Evolutionary conservation across 257 asterid genomes (phyloP).

Genomic region (Cynanchum wilfordii): DNA sequence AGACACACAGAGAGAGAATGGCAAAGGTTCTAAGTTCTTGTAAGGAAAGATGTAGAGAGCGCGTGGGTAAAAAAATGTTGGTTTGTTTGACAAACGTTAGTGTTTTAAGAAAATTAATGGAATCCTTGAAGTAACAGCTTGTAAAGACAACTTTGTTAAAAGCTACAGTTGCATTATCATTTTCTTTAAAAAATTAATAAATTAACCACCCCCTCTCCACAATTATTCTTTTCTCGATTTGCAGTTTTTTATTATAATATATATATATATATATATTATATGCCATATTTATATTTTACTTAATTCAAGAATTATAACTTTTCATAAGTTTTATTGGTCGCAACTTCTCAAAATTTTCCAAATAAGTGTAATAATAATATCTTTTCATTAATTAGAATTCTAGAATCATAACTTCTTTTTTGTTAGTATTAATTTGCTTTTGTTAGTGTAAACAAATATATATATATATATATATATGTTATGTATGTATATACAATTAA

Average conservation of each 20-base stretch:
- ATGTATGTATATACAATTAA: too few species aligned
- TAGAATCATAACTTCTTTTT: too few species aligned
- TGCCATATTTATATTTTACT: too few species aligned
- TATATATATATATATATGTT: too few species aligned
- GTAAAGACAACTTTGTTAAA: conserved; percentile 11
- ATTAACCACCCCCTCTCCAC: background rate
- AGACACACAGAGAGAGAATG: too few species aligned
- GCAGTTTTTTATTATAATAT: too few species aligned
- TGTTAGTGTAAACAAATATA: background rate
- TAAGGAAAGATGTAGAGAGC: conserved; percentile 5
- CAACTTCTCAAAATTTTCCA: background rate
- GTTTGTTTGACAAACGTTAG: conserved; percentile 14
- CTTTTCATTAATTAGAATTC: background rate
- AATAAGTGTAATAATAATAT: background rate
- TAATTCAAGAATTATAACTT: too few species aligned
- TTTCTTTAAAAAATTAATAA: too few species aligned
- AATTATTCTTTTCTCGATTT: background rate
- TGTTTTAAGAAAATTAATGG: conserved; percentile 12
- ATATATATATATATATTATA: too few species aligned
- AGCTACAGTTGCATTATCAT: conserved; percentile 14
- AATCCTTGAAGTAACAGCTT: conserved; percentile 15
- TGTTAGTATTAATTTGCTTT: too few species aligned
- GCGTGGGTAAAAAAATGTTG: background rate
- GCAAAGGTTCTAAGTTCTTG: too few species aligned
- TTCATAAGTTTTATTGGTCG: background rate